Evolutionary conservation across 257 asterid genomes (phyloP), one percentile per base, ranked within the genome.

Genomic region (Penstemon eatonii): DNA sequence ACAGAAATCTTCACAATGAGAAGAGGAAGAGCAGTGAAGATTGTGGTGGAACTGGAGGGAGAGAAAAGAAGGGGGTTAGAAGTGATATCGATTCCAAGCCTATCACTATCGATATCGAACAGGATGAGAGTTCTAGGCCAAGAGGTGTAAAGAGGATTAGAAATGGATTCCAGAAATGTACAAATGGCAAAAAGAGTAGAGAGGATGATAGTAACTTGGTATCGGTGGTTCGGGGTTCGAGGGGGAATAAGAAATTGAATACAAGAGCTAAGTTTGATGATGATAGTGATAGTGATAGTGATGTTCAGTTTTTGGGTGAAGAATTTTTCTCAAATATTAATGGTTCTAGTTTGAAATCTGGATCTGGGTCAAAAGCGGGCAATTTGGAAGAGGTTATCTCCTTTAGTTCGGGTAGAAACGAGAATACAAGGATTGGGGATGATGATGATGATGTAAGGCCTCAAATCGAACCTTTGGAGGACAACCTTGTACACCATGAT

Each of bases 281-380:
- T 39, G 60, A 56, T 2, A 51, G 13, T 53, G 63, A 45, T 62
- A 57, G 19, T 54, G 61, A 5, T n/a, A 66, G 11, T 49, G 43
- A 10, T 15, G 37, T 39, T 12, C 66, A 59, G 44, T 36, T 0
- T 51, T 43, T 68, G 52, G 62, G 60, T 52, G 79, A 56, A 59
- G 56, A 70, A 19, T 68, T 66, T 51, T 72, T 63, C 55, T 67
- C 76, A 6, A 25, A 25, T 25, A 25, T 25, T 25, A 63, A 58
- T 47, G 74, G 74, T 8, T 46, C 68, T 40, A 44, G 49, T 66
- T 60, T 64, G 75, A 44, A 52, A 5, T 70, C 68, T 1, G 67
- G 64, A 7, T 66, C 63, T 4, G 39, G 39, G 42, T 63, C 60
- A 45, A 71, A 51, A 44, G 60, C 9, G 67, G 70, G 54, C 50